Base-by-base conservation (phyloP, 23 red algal genomes). In the Agarophyton chilense region DNA sequence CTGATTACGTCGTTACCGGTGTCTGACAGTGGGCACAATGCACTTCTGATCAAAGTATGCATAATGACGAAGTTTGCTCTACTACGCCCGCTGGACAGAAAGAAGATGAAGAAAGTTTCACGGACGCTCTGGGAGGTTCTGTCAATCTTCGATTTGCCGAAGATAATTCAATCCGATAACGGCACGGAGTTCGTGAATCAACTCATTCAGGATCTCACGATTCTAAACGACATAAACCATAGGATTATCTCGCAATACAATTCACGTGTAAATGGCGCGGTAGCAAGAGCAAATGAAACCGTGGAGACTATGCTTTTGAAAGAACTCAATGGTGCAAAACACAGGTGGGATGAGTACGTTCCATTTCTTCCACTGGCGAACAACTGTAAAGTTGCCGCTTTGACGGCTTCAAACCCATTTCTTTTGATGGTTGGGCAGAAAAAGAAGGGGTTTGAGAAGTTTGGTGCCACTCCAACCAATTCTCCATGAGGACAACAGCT, bases 141-240 rank as follows among this genome's bases (percentile, higher is more conserved):
- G 2, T 21, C 53, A 4, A 81, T 81, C 17, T 63, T 81, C 39
- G 55, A 31, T 2, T 3, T 63, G 39, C 77, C 77, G 13, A 63
- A 63, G 25, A 62, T 81, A 0, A 81, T 81, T 18, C 77, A 81
- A 19, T 60, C 77, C 1, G 77, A 60, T 16, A 81, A 60, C 53
- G 77, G 53, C 18, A 34, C 77, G 11, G 77, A 60, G 25, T 81
- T 81, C 14, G 77, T 81, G 24, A 56, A 81, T 10, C 25, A 81
- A 25, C 77, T 63, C 2, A 21, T 81, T 10, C 2, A 7, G 40
- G 77, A 81, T n/a, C 53, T 81, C n/a, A 39, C 12, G 18, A 63
- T 3, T 1, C 26, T 81, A 4, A 81, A 39, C 17, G 52, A 31
- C 9, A 81, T 81, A 29, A 41, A 41, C 52, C 52, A 55, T 24